phyloP scores from a whole-genome alignment of 345 rosid species.

The Dipteronia sinensis region DNA sequence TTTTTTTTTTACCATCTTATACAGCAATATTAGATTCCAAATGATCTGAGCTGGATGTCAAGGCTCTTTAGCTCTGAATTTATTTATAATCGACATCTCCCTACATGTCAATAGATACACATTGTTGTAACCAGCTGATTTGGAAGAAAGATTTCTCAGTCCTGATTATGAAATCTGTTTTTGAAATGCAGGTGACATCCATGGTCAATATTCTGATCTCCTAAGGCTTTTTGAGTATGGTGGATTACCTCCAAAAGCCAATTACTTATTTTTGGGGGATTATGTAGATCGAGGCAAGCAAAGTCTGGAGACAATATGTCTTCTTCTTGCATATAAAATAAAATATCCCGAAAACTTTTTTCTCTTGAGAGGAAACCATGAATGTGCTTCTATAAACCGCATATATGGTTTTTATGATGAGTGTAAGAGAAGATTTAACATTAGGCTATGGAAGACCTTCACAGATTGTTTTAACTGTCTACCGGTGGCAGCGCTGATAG shows the following conservation, averaged over 20 bases:
- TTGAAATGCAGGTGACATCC: slow-evolving; percentile 70
- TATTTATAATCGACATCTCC: not conserved
- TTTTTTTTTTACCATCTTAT: not conserved
- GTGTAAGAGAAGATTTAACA: slow-evolving; percentile 80
- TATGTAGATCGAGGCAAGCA: slow-evolving; percentile 91
- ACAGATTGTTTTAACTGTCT: slow-evolving; percentile 67
- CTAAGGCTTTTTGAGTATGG: slow-evolving; percentile 86
- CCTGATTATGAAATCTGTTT: slow-evolving; percentile 17
- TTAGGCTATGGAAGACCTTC: slow-evolving; percentile 70
- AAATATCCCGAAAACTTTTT: slow-evolving; percentile 68
- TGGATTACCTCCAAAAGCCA: slow-evolving; percentile 75
- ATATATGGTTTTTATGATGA: slow-evolving; percentile 75
- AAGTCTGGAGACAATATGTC: slow-evolving; percentile 76
- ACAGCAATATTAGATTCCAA: not conserved
- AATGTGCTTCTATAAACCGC: slow-evolving; percentile 76
- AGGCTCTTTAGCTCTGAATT: not conserved
- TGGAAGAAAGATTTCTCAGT: slow-evolving; percentile 3
- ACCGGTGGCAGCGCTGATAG: slow-evolving; percentile 70
- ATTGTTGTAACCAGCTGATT: not conserved
- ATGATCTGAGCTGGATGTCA: not conserved
- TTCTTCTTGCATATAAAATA: slow-evolving; percentile 69
- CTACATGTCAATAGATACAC: not conserved
- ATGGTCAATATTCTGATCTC: slow-evolving; percentile 87
- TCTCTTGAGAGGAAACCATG: slow-evolving; percentile 72
- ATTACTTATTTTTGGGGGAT: slow-evolving; percentile 81